Percentiles rank a stretch among this genome's conserved stretches.
Evolutionary conservation across 257 asterid species (phyloP).

Genomic region (Solanum boliviense): DNA sequence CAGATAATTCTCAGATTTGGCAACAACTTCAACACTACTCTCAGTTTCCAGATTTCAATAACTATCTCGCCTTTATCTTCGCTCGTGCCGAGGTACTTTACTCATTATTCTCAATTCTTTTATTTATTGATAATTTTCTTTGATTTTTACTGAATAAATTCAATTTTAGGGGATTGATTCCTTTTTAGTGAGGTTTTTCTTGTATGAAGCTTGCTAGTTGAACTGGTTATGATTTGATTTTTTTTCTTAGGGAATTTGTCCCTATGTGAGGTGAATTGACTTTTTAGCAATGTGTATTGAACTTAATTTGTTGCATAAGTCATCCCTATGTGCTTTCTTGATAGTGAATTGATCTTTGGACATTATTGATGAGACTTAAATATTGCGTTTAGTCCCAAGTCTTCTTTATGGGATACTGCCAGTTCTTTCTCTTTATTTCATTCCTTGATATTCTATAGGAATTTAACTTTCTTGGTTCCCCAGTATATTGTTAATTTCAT

Average conservation of each 20-base stretch:
- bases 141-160: not conserved
- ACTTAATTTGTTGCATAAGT: not conserved
- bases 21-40: constrained; percentile 88
- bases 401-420: not conserved
- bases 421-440: not conserved
- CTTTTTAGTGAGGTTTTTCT: not conserved
- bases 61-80: constrained; percentile 78
- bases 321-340: not conserved
- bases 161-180: not conserved
- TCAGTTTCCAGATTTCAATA: constrained; percentile 92
- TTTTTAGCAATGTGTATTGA: constrained; percentile 1
- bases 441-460: not conserved
- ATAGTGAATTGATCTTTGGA: not conserved
- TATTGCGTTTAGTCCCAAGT: not conserved
- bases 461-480: not conserved
- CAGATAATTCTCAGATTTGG: constrained; percentile 72
- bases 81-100: constrained; percentile 67
- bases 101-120: not conserved
- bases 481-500: not conserved
- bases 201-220: not conserved
- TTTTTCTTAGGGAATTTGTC: not conserved
- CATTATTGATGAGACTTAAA: not conserved
- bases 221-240: not conserved
- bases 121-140: not conserved
- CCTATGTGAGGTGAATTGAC: not conserved